Evolutionary conservation across 208 protist genomes (phyloP).

Genomic region (Naegleria fowleri): DNA sequence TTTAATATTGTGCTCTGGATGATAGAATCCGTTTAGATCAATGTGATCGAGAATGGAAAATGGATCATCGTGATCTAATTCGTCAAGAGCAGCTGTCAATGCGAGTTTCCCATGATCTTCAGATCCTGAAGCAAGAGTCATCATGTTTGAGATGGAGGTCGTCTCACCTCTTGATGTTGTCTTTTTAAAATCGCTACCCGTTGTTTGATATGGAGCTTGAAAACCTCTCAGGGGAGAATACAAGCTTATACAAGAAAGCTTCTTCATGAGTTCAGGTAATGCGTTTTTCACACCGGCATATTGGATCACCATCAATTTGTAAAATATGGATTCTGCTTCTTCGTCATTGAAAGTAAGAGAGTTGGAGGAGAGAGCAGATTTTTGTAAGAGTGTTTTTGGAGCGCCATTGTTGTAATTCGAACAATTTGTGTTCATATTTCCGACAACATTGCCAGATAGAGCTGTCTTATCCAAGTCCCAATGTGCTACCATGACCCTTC

Average conservation of each 20-base stretch:
- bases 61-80: background rate
- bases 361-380: background rate
- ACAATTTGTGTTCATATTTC: too few relatives aligned
- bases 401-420: background rate
- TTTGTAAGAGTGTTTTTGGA: background rate
- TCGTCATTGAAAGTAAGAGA: background rate
- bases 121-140: background rate
- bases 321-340: background rate
- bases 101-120: too few relatives aligned
- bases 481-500: background rate
- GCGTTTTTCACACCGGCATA: background rate
- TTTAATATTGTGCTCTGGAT: background rate
- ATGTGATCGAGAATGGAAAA: background rate
- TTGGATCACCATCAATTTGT: background rate
- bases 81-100: background rate
- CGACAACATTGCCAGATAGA: too few relatives aligned
- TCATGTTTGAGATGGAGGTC: background rate
- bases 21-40: background rate
- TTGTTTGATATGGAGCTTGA: background rate
- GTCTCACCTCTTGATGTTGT: background rate
- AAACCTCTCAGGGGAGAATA: background rate
- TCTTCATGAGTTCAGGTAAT: background rate
- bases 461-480: background rate
- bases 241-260: background rate
- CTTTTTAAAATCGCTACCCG: too few relatives aligned